phyloP scores from a whole-genome alignment of 208 protist genomes.

The Crithidia bombi region DNA sequence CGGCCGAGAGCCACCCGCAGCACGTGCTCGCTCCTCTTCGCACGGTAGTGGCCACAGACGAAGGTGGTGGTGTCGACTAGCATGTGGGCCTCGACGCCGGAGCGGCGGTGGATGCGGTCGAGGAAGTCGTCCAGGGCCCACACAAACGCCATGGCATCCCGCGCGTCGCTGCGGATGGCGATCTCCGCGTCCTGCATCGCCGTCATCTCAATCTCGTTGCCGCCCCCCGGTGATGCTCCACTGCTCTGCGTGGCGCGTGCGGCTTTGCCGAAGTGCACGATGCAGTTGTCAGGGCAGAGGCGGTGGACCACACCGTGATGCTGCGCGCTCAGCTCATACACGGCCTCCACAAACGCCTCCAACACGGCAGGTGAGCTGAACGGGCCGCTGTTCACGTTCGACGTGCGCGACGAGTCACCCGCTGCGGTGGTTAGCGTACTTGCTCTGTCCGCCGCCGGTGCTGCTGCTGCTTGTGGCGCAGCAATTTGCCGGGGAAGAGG shows the following conservation, averaged over 20 bases:
- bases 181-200: background rate
- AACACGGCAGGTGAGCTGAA: conserved; percentile 15
- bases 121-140: background rate
- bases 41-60: conserved; percentile 19
- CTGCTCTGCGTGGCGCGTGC: background rate
- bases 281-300: background rate
- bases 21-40: conserved; percentile 11
- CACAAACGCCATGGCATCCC: background rate
- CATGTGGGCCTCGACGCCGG: conserved; percentile 2
- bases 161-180: conserved; percentile 9
- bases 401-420: background rate
- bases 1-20: conserved; percentile 31
- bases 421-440: background rate
- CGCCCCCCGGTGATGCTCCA: background rate
- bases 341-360: conserved; percentile 1
- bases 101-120: background rate
- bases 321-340: conserved; percentile 2
- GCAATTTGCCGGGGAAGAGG: background rate
- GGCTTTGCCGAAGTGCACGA: background rate
- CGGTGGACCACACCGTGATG: background rate
- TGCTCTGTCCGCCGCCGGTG: background rate
- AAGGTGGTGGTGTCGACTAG: conserved; percentile 38
- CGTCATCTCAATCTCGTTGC: background rate
- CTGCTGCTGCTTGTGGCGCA: background rate
- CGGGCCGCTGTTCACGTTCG: background rate